Percentiles rank a stretch among this genome's conserved stretches.
These are phyloP conservation scores for Hypoxylon sp. DNA, from an alignment of 2,329 filamentous ascomycete genomes.

Conservation along the genomic window DNA sequence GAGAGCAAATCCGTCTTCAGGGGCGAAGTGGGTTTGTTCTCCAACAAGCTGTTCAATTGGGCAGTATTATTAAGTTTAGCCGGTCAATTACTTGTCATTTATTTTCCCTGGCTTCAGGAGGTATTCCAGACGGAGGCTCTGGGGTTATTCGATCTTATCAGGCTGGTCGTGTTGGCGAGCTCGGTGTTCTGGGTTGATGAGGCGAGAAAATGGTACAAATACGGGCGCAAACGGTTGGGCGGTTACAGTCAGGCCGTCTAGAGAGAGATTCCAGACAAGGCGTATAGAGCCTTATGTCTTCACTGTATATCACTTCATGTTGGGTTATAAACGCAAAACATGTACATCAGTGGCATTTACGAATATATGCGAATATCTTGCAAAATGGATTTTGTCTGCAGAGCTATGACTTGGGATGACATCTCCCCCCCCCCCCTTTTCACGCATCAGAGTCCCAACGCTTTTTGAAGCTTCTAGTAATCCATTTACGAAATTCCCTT, in stretches of 20 bases:
- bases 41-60: constrained; percentile 97
- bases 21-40: constrained; percentile 86
- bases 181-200: constrained; percentile 97
- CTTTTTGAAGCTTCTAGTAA: neutral
- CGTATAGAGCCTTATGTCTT: constrained; percentile 1
- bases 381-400: neutral
- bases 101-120: constrained; percentile 92
- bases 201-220: constrained; percentile 82
- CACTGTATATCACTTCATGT: constrained; percentile 17
- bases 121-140: constrained; percentile 97
- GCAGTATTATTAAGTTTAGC: constrained; percentile 87
- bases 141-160: constrained; percentile 78
- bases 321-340: constrained; percentile 30
- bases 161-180: constrained; percentile 83
- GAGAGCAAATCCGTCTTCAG: constrained; percentile 90
- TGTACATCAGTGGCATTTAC: constrained; percentile 27
- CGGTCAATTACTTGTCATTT: constrained; percentile 92
- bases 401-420: neutral
- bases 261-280: constrained; percentile 32
- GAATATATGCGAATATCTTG: constrained; percentile 1
- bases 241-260: constrained; percentile 78
- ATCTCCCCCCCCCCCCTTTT: too few relatives aligned
- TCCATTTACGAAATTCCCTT: constrained; percentile 2
- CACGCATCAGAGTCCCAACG: neutral
- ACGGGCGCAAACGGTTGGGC: constrained; percentile 69